Base-by-base conservation (phyloP, 140 eudicot genomes). In the Artemisia princeps region DNA sequence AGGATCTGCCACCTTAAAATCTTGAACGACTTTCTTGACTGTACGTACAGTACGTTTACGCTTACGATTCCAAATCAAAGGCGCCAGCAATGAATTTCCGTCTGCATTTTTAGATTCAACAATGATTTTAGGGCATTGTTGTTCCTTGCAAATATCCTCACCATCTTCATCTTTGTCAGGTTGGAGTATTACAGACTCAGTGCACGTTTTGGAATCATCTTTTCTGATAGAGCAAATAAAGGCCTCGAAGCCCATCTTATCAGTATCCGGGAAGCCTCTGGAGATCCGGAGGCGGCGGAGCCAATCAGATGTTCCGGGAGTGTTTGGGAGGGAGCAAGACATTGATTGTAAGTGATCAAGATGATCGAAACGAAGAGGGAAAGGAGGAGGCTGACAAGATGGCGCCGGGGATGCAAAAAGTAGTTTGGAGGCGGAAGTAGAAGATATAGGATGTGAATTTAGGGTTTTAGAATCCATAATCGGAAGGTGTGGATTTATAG, bases 11-110 rank as follows among this genome's bases (percentile, higher is more conserved):
- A 52, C 44, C 60, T 51, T 60, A 55, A 60, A 46, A 54, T 42
- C 40, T 30, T 30, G 40, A 30, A 4, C 8, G 44, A 7, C 28
- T 44, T 64, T 72, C 68, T 70, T 69, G 11, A 40, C 79, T 26
- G 55, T 52, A 44, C 33, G 33, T 4, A 40, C 80, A 22, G 60
- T 52, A 30, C 75, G 61, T 48, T 63, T 52, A 44, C 75, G 61
- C 12, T 70, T 70, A 46, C 45, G 37, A 40, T 26, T 65, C 9
- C 58, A 73, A 49, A 68, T 68, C 54, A 70, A 37, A 37, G 44
- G 2, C 44, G 10, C 42, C 7, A 33, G 42, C 42, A 33, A 33
- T 33, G 42, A 33, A 33, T 33, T 33, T 33, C 33, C 33, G 33
- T 26, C 33, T 26, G 33, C 4, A 26, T 26, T 26, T 26, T 26